A percentile compares a stretch with the other conserved stretches of the same genome.
phyloP scores from a whole-genome alignment of 75 land plant genomes.

The Ceratopteris richardii region DNA sequence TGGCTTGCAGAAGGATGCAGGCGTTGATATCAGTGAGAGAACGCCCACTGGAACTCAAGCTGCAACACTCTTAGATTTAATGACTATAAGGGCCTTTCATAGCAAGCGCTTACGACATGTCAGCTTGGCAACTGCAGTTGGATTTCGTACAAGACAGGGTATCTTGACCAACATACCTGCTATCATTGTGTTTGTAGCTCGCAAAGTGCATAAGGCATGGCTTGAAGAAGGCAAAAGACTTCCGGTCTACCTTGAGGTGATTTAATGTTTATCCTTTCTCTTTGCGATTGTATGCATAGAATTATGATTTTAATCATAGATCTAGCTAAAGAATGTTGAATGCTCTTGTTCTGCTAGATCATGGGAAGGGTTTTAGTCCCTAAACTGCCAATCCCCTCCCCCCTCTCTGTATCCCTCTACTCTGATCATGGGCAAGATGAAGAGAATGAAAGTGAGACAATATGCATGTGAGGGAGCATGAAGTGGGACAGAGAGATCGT shows the following conservation, averaged over 20 bases:
- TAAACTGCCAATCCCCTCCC: too few relatives aligned
- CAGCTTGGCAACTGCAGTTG: conserved; percentile 14
- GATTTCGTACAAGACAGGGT: conserved; percentile 10
- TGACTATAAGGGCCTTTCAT: conserved; percentile 13
- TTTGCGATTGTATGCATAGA: too few relatives aligned
- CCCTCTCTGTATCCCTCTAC: too few relatives aligned
- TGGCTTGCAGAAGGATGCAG: conserved; percentile 14
- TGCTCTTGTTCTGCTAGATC: too few relatives aligned
- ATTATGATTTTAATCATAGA: too few relatives aligned
- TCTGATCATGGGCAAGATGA: too few relatives aligned
- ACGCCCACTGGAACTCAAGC: conserved; percentile 5
- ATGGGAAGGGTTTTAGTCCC: too few relatives aligned
- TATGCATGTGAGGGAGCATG: too few relatives aligned
- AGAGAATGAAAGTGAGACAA: too few relatives aligned
- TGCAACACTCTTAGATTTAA: conserved; percentile 10
- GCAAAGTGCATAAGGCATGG: conserved; percentile 16
- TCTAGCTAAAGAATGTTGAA: too few relatives aligned
- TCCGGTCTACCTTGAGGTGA: conserved; percentile 6
- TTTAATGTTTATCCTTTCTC: too few relatives aligned
- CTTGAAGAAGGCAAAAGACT: conserved; percentile 13
- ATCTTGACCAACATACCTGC: conserved; percentile 10
- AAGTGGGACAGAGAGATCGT: too few relatives aligned
- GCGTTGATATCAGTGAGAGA: conserved; percentile 1
- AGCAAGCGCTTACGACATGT: conserved; percentile 6
- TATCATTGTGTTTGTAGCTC: conserved; percentile 7